A percentile compares a stretch with the other conserved stretches of the same genome.
Evolutionary conservation across 164 flowering plant genomes (phyloP).

Genomic region (Umbilicus rupestris): DNA sequence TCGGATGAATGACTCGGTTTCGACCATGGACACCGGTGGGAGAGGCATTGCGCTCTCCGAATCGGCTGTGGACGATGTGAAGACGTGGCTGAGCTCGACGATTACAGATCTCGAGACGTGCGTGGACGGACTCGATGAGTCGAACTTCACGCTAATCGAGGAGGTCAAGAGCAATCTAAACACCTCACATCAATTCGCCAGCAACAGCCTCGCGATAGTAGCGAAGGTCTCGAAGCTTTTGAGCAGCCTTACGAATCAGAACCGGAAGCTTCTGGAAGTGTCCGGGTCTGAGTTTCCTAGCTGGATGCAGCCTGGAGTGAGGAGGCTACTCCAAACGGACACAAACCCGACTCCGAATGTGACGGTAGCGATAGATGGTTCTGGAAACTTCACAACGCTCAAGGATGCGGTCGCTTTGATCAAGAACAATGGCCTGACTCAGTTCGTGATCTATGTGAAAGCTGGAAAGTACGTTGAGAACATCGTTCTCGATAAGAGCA

Average conservation of each 20-base stretch:
- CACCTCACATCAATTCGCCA: conserved; percentile 47
- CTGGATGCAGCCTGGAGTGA: conserved; percentile 28
- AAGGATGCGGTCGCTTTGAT: conserved; percentile 30
- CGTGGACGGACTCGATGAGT: conserved; percentile 27
- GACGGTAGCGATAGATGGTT: conserved; percentile 49
- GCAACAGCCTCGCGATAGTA: conserved; percentile 67
- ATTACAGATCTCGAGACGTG: conserved; percentile 38
- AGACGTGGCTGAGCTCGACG: conserved; percentile 33
- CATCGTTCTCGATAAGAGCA: conserved; percentile 32
- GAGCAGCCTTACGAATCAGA: conserved; percentile 29
- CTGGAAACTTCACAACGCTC: conserved; percentile 33
- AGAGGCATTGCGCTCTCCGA: conserved; percentile 14
- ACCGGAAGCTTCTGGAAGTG: conserved; percentile 29
- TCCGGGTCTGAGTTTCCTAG: conserved; percentile 21
- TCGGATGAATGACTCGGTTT: conserved; percentile 23
- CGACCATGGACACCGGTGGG: conserved; percentile 14
- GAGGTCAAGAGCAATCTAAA: conserved; percentile 21
- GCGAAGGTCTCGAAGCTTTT: conserved; percentile 32
- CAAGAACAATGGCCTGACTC: conserved; percentile 35
- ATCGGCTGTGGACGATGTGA: conserved; percentile 18
- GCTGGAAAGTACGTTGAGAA: conserved; percentile 48
- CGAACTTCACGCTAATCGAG: conserved; percentile 14
- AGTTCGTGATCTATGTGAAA: conserved; percentile 53
- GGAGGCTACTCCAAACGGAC: conserved; percentile 42
- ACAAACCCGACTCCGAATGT: conserved; percentile 16